phyloP scores from a whole-genome alignment of 306 rosid genomes.

The Prosopis cineraria region DNA sequence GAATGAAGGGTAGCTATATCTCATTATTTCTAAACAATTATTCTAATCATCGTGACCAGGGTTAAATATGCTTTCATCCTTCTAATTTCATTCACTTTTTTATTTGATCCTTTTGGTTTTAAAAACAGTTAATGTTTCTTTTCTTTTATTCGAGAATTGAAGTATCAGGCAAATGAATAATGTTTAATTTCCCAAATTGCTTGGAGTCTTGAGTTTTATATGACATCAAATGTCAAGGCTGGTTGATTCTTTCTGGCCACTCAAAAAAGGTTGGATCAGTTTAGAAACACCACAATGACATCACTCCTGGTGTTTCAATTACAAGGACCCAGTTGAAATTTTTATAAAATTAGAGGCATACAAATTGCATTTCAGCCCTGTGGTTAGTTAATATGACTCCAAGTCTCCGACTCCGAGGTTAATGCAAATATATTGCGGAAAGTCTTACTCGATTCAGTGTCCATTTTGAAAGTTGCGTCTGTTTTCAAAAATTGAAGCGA shows the following conservation, averaged over 20 bases:
- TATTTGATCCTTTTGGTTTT: background rate
- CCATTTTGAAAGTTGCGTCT: background rate
- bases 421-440: background rate
- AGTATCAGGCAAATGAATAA: background rate
- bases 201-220: background rate
- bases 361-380: background rate
- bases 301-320: background rate
- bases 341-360: background rate
- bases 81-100: background rate
- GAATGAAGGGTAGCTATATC: background rate
- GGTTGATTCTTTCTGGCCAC: background rate
- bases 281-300: background rate
- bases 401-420: background rate
- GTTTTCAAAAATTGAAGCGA: background rate
- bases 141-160: background rate
- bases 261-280: background rate
- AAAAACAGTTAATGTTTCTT: too few relatives aligned
- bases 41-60: background rate
- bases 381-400: background rate
- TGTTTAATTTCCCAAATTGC: background rate
- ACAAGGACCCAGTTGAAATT: background rate
- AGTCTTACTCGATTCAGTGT: background rate
- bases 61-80: background rate
- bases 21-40: background rate
- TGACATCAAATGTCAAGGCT: background rate